Base-by-base conservation (phyloP, 2,329 filamentous ascomycete genomes). In the Diaporthe batatas region DNA sequence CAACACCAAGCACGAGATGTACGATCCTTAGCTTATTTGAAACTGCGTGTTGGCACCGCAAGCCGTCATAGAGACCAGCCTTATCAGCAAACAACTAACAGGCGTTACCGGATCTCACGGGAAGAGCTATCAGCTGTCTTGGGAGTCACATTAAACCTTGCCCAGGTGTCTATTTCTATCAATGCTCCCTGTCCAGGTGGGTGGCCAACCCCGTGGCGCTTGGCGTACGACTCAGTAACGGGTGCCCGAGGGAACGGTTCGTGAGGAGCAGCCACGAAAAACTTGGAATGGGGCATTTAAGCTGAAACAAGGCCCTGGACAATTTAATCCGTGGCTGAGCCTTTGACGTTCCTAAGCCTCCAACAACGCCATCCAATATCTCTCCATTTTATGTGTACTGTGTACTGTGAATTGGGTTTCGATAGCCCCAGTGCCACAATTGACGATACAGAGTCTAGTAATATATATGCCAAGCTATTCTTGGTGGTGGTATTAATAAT, bases 141-240 rank as follows among this genome's bases (percentile, higher is more conserved):
- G 23, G 14, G 32, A 25, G 51, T 25, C 21, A 14, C 21, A 34
- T 16, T 34, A 10, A 36, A 51, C 44, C 59, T 65, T 51, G 62
- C 29, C 29, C 29, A 29, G 29, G 29, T 29, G 29, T 65, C 62
- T 65, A 65, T 51, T 65, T 65, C 29, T 14, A 29, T 23, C 18
- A 47, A 51, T 29, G 44, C 62, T 65, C 14, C 21, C 32, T 34
- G 29, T 5, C 29, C 29, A 29, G 29, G 29, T 29, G 29, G 29
- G 29, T 29, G 7, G 12, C 29, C 32, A 51, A 21, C 29, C 42
- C 6, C 21, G 18, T 21, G 51, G 62, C 44, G 62, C 62, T 65
- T 65, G 62, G 62, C 44, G 62, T 36, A 36, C 62, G 44, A 65
- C 44, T 65, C 62, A 65, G 62, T 21, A 65, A 65, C 44, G 44